Base-by-base conservation (phyloP, 345 rosid genomes). In the Syzygium oleosum region DNA sequence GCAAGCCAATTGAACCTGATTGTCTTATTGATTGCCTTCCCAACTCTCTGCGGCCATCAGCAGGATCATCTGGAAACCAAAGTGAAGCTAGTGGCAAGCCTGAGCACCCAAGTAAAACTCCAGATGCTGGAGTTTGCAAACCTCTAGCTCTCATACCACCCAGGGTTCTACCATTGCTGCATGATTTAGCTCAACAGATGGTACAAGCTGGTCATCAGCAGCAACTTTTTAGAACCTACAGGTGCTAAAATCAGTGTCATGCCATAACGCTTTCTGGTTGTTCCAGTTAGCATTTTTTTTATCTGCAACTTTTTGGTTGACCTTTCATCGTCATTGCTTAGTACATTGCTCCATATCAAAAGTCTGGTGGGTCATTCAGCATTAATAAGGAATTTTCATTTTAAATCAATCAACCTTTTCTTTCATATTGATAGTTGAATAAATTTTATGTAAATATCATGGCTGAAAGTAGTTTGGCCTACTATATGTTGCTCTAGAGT, bases 1-100 rank as follows among this genome's bases (percentile, higher is more conserved):
- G 99, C 94, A 97, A 98, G 92, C 98, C 98, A 55, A 95, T 97
- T 90, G 99, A 98, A 88, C 98, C 98, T 88, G 98, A 97, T 90
- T 94, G 94, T 61, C 94, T 97, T 17, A 95, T 95, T 34, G 96
- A 96, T 68, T 94, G 98, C 90, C 97, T 97, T 90, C 99, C 99
- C 55, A 92, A 93, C 78, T 92, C 95, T 86, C 89, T 95, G 78
- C 92, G 97, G 79, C 97, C 98, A 59, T 84, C 97, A 49, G 92
- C 84, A 9, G 86, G 92, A 77, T 88, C 91, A 4, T 88, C 93
- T 11, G 92, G 88, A 56, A 92, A 89, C 54, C 92, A 88, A 41
- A 92, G 89, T 85, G 93, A 93, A 85, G 86, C 86, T 87, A 86
- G 89, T 13, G 90, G 86, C 13, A 94, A 93, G 93, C 16, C 93